Evolutionary conservation across 192 early-diverging fungal genomes (phyloP).

Genomic region (Pilaira anomala): DNA sequence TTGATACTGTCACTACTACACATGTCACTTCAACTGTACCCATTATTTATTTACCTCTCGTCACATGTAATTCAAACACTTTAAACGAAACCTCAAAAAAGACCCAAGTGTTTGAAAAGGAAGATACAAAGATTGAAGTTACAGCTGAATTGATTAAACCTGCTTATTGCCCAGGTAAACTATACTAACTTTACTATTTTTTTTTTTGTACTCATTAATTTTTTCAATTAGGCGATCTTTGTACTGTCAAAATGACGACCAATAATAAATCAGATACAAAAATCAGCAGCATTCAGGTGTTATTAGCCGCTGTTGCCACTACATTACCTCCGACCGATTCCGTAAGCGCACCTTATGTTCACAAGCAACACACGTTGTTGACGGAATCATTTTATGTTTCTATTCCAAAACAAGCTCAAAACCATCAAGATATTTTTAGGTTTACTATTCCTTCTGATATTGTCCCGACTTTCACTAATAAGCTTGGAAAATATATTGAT

Average conservation of each 20-base stretch:
- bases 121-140: constrained; percentile 8
- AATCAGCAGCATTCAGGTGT: constrained; percentile 15
- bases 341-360: not conserved
- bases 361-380: constrained; percentile 15
- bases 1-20: constrained; percentile 3
- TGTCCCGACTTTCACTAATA: constrained; percentile 16
- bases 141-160: constrained; percentile 24
- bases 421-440: constrained; percentile 15
- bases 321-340: constrained; percentile 3
- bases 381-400: constrained; percentile 18
- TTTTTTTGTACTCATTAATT: constrained; percentile 3
- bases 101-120: not conserved
- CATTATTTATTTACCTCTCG: constrained; percentile 29
- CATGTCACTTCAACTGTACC: constrained; percentile 4
- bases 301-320: constrained; percentile 7
- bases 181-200: not conserved
- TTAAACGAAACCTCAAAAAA: not conserved
- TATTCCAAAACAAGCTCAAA: constrained; percentile 21
- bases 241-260: not conserved
- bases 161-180: constrained; percentile 32
- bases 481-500: constrained; percentile 25
- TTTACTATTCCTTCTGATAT: constrained; percentile 22
- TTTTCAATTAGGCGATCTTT: constrained; percentile 8
- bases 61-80: not conserved
- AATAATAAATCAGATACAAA: constrained; percentile 6